Evolutionary conservation across 441 rosid species (phyloP), one percentile per base, ranked within the genome.

Genomic region (Cnidoscolus chayamansa): DNA sequence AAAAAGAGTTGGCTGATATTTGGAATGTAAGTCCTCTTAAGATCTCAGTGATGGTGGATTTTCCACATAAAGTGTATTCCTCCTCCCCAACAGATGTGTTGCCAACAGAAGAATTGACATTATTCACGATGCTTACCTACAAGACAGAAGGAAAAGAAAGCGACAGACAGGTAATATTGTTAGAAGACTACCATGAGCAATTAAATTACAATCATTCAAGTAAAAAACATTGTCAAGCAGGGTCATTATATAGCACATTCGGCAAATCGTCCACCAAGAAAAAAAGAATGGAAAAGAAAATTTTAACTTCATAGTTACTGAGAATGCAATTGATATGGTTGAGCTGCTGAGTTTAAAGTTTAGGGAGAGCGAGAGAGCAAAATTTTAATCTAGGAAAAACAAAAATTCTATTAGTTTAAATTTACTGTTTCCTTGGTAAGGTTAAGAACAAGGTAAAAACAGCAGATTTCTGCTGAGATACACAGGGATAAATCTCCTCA

Each of bases 1-100:
- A 94, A 76, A 94, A 94, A 20, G 98, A 94, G 81, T 94, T 94
- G 82, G 98, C 97, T 2, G 98, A 94, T 72, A 94, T 94, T 77
- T 92, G 91, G 83, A 94, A 92, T 3, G 82, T 84, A 66, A 94
- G 86, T 69, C 97, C 97, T 86, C 97, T 83, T 78, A 94, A 84
- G 54, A 72, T 83, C 84, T 94, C 97, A 25, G 85, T 83, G 74
- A 92, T 90, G 71, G 84, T 81, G 64, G 85, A 83, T 80, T 90
- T 92, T 70, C 98, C 97, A 64, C 80, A 79, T 72, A 94, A 83
- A 69, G 84, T 89, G 79, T 94, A 85, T 70, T 92, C 98, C 78
- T 88, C 77, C 85, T 94, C 97, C 35, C 98, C 97, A 19, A 85
- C 84, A 32, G 97, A 88, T 32, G 98, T 92, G 82, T 92, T 94